Percentiles rank a stretch among this genome's conserved stretches.
Conservation (phyloP, 1,284 basidiomycete species). For the Microbotryum intermedium region DNA sequence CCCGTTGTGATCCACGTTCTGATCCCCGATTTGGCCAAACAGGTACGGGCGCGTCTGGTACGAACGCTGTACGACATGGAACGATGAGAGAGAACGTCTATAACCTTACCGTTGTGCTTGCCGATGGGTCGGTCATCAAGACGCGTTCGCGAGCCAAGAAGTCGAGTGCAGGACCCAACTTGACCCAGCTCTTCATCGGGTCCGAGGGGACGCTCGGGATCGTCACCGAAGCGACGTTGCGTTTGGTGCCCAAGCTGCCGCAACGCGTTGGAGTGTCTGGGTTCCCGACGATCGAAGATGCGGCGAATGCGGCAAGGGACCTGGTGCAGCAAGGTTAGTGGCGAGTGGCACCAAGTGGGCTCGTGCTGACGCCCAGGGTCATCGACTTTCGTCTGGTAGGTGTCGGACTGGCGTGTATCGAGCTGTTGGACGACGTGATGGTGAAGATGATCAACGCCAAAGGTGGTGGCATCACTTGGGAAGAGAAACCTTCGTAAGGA, state of each 20-base stretch:
- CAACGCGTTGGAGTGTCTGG: conserved; percentile 51
- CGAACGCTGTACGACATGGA: conserved; percentile 81
- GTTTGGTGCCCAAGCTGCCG: conserved; percentile 64
- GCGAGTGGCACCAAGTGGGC: conserved; percentile 45
- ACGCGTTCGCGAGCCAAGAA: conserved; percentile 73
- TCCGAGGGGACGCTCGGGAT: conserved; percentile 91
- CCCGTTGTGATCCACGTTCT: too few species aligned
- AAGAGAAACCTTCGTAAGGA: conserved; percentile 50
- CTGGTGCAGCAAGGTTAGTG: conserved; percentile 43
- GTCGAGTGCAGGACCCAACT: conserved; percentile 82
- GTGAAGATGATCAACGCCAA: conserved; percentile 53
- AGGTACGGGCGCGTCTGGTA: conserved; percentile 42
- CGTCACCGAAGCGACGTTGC: conserved; percentile 78
- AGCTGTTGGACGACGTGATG: conserved; percentile 56
- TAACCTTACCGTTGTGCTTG: conserved; percentile 71
- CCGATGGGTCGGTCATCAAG: conserved; percentile 81
- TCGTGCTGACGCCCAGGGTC: conserved; percentile 54
- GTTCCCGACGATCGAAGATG: conserved; percentile 46
- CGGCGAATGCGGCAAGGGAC: conserved; percentile 65
- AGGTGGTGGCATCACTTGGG: conserved; percentile 44
- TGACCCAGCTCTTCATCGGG: conserved; percentile 85
- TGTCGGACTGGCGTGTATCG: conserved; percentile 51
- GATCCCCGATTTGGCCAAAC: too few species aligned
- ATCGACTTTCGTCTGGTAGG: background rate
- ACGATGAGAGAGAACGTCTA: conserved; percentile 43